Evolutionary conservation across 2,329 filamentous ascomycete species (phyloP).

Genomic region (Chaetomium globosum): DNA sequence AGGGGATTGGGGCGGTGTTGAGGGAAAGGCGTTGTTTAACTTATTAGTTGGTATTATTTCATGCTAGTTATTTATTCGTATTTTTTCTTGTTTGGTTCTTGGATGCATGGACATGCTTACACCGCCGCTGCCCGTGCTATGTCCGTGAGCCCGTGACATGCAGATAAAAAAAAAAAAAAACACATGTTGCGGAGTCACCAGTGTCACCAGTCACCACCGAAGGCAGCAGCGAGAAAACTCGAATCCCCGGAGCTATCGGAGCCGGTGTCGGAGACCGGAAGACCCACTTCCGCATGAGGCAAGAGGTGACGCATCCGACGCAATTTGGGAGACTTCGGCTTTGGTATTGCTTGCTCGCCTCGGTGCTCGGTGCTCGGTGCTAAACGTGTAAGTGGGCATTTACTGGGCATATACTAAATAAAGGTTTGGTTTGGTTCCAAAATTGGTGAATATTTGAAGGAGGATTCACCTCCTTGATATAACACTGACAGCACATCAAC

Average conservation of each 20-base stretch:
- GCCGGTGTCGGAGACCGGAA: slow-evolving; percentile 25
- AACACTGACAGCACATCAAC: background rate
- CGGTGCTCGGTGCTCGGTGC: too few species aligned
- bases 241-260: slow-evolving; percentile 8
- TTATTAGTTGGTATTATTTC: background rate
- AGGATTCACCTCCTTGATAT: too few species aligned
- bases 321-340: background rate
- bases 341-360: too few species aligned
- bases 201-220: background rate
- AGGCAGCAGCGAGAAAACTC: background rate
- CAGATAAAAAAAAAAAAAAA: background rate
- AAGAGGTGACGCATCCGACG: background rate
- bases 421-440: too few species aligned
- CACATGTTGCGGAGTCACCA: background rate
- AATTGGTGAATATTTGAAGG: too few species aligned
- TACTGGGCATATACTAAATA: too few species aligned
- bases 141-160: background rate
- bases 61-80: background rate
- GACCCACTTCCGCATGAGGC: slow-evolving; percentile 10
- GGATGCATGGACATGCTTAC: background rate
- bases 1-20: background rate
- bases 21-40: background rate
- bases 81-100: background rate
- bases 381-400: too few species aligned
- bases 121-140: background rate